Evolutionary conservation across 441 rosid species (phyloP), one percentile per base, ranked within the genome.

Genomic region (Croton laevigatus): DNA sequence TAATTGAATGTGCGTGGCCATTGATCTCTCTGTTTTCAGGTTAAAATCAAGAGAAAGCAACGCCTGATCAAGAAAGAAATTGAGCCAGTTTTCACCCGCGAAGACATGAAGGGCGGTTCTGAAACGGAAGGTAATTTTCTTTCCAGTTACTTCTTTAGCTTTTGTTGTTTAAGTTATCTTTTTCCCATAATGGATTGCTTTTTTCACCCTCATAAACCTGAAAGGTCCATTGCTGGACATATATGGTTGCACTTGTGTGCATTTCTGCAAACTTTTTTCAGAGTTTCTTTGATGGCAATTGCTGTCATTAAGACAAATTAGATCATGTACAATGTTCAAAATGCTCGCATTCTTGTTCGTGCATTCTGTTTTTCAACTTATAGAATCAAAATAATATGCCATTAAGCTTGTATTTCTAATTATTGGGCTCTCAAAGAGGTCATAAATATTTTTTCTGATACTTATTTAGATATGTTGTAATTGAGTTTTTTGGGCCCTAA

Each of bases 31-130:
- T 12, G 42, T 44, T n/a, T 62, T 67, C 67, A 87, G 91, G 88
- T 83, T 67, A 83, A 81, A 74, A 79, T 87, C 53, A 85, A 78
- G 78, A 78, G 83, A 73, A 83, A 69, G 79, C 82, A 83, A 65
- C 76, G 37, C n/a, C 76, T 87, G 51, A 79, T 79, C 48, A 83
- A 81, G 80, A 88, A 88, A 62, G 82, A 81, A 75, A 77, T 81
- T 3, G 89, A 86, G 42, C 85, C 86, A 6, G 74, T 86, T 69
- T 83, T 83, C 72, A 82, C 77, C 6, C 84, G 76, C 16, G 87
- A 84, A 12, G 87, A 85, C 59, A 76, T 81, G 61, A 79, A 75
- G 23, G 84, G 87, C 14, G 78, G 77, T 6, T 40, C 89, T 53
- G 81, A 81, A 70, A 77, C 89, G 34, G 85, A 83, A 66, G 86